phyloP scores from a whole-genome alignment of 192 early-diverging fungal genomes.

The Bifiguratus adelaidae region DNA sequence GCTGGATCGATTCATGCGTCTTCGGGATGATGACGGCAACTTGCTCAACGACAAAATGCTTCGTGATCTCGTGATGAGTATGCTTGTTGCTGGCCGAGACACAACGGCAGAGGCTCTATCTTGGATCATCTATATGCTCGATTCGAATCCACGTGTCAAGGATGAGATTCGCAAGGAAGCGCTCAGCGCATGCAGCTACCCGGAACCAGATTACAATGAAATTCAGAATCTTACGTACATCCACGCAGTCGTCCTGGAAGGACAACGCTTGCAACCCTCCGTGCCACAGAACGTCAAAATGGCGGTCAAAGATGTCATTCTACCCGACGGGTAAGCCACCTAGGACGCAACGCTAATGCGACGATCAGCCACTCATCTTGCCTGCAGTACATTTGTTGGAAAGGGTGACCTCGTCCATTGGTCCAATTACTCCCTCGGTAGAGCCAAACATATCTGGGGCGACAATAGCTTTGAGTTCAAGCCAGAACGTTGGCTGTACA shows the following conservation, averaged over 20 bases:
- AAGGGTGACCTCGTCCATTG: slow-evolving; percentile 37
- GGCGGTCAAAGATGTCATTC: slow-evolving; percentile 38
- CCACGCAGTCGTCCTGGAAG: slow-evolving; percentile 20
- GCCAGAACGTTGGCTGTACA: slow-evolving; percentile 55
- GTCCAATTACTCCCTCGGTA: slow-evolving; percentile 38
- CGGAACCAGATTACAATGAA: not conserved
- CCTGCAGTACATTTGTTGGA: slow-evolving; percentile 30
- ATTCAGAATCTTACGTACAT: not conserved
- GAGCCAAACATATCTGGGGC: slow-evolving; percentile 48
- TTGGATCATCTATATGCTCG: slow-evolving; percentile 22
- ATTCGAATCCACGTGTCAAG: not conserved
- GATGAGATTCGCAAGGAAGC: not conserved
- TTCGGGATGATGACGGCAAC: not conserved
- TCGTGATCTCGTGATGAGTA: not conserved
- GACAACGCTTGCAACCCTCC: slow-evolving; percentile 52
- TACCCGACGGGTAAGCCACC: no score
- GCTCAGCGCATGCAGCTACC: not conserved
- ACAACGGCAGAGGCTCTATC: slow-evolving; percentile 23
- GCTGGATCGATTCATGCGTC: not conserved
- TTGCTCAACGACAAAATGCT: not conserved
- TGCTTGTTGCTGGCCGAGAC: slow-evolving; percentile 10
- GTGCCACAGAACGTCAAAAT: slow-evolving; percentile 49
- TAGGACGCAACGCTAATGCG: no score
- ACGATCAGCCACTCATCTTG: no score
- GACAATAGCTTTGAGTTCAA: slow-evolving; percentile 45